Evolutionary conservation across 768 basidiomycete species (phyloP).

Genomic region (Podaxis sp.): DNA sequence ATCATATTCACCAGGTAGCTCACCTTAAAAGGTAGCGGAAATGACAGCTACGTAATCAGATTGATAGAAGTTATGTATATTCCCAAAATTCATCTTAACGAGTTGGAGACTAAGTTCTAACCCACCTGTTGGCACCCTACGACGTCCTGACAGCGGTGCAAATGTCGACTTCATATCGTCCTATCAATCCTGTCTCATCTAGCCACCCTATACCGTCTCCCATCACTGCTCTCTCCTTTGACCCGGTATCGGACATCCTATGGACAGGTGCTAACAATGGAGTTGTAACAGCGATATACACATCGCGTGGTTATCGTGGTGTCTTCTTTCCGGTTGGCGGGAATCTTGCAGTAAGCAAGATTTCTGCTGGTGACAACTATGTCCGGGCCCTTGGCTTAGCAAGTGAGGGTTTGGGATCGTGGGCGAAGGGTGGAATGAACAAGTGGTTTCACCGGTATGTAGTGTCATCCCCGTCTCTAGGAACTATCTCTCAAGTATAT

Average conservation of each 20-base stretch:
- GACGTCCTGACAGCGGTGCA: background rate
- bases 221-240: conserved; percentile 80
- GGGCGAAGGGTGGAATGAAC: conserved; percentile 84
- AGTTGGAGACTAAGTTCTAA: background rate
- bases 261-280: conserved; percentile 84
- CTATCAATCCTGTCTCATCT: conserved; percentile 9
- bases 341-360: conserved; percentile 66
- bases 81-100: background rate
- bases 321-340: conserved; percentile 76
- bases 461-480: too few species aligned
- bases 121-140: background rate
- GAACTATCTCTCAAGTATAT: background rate
- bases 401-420: conserved; percentile 71
- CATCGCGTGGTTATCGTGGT: conserved; percentile 60
- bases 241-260: conserved; percentile 86
- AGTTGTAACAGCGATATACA: conserved; percentile 65
- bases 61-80: background rate
- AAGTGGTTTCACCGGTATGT: conserved; percentile 78
- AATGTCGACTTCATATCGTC: conserved; percentile 27
- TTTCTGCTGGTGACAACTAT: conserved; percentile 77
- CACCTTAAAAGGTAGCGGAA: too few species aligned
- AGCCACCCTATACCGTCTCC: conserved; percentile 26
- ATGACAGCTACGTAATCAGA: background rate
- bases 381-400: conserved; percentile 63
- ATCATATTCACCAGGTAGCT: too few species aligned